Evolutionary conservation across 768 basidiomycete species (phyloP).

Genomic region (Trametes sanguinea): DNA sequence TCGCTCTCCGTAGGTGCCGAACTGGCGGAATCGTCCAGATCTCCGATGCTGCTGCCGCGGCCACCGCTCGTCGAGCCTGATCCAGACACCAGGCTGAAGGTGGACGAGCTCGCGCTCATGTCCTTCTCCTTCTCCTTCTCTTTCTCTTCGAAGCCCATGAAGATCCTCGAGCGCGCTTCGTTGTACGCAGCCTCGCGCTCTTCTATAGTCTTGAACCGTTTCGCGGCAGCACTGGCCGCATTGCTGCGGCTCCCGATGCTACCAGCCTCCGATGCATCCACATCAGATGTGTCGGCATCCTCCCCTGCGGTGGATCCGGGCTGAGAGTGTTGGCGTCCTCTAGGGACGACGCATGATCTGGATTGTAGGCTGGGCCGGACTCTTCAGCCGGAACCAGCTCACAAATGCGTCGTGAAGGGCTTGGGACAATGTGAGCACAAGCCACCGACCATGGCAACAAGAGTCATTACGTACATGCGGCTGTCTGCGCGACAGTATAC

Average conservation of each 20-base stretch:
- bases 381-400: conserved; percentile 80
- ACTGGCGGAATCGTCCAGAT: conserved; percentile 67
- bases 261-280: conserved; percentile 80
- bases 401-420: conserved; percentile 67
- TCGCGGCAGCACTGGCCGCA: conserved; percentile 54
- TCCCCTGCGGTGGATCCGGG: conserved; percentile 73
- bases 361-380: conserved; percentile 71
- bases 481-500: conserved; percentile 64
- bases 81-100: conserved; percentile 67
- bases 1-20: conserved; percentile 82
- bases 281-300: conserved; percentile 75
- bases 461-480: conserved; percentile 60
- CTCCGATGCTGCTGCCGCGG: conserved; percentile 61
- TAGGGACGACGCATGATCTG: conserved; percentile 84
- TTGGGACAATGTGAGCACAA: conserved; percentile 32
- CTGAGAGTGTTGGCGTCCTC: conserved; percentile 64
- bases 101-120: conserved; percentile 76
- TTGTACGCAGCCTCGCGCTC: conserved; percentile 90
- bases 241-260: conserved; percentile 74
- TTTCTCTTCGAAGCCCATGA: conserved; percentile 78
- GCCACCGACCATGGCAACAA: conserved; percentile 12
- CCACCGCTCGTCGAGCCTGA: conserved; percentile 59
- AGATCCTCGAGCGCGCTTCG: conserved; percentile 82
- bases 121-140: conserved; percentile 61
- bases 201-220: conserved; percentile 77